Evolutionary conservation across 176 grass and related monocot species (phyloP), one percentile per base, ranked within the genome.

Genomic region (Ensete ventricosum): DNA sequence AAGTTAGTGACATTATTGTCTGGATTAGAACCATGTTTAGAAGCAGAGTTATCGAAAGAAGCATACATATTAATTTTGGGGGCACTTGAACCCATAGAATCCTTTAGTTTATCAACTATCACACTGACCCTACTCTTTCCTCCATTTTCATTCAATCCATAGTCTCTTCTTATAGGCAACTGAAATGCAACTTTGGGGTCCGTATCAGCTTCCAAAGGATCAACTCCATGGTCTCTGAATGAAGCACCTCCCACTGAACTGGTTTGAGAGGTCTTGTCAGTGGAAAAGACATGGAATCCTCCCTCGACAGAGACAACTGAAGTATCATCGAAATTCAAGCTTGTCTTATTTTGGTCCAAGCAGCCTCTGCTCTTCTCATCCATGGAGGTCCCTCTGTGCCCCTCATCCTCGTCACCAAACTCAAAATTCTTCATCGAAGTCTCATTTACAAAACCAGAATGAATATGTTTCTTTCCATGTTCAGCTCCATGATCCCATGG

Each of bases 401-500:
- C 73, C 79, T 11, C 50, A 48, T 78, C 11, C 27, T 81, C 77
- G 48, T 4, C 58, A n/a, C 59, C 82, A 72, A 73, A 72, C 55
- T 27, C 77, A 80, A 26, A 27, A 11, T 24, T 54, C 2, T 54
- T 19, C 55, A 24, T n/a, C 22, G 58, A 63, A 29, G 55, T 77
- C 0, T 52, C 19, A 23, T 69, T 62, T 77, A 25, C 48, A 26
- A 77, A 73, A 24, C 58, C 14, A n/a, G 68, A 53, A 63, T 53
- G 48, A n/a, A 53, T 65, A 23, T 13, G 12, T 2, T 68, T 78
- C 19, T 62, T 14, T 16, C 52, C 20, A 54, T 55, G 52, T 21
- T 70, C 50, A 34, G 79, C 77, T 76, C 79, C 84, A 71, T 87
- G 86, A 69, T 76, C 79, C 90, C 84, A 89, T 11, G 87, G 87